Evolutionary conservation across 495 filamentous ascomycete species (phyloP).

Genomic region (Aspergillus steynii): DNA sequence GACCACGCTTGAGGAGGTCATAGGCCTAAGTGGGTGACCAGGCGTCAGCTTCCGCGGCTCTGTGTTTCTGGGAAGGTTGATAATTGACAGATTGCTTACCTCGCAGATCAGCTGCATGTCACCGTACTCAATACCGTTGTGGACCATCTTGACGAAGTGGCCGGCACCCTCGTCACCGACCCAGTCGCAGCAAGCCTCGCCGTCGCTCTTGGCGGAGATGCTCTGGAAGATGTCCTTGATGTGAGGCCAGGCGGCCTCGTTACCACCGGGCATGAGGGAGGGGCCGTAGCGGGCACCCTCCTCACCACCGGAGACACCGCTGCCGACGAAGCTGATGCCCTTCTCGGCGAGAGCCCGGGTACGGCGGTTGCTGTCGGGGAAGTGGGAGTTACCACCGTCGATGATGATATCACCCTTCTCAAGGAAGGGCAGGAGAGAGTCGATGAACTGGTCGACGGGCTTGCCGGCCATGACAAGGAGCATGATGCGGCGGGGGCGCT

Average conservation of each 20-base stretch:
- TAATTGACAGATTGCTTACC: conserved; percentile 47
- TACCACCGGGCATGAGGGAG: conserved; percentile 97
- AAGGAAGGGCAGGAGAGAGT: conserved; percentile 84
- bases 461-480: conserved; percentile 97
- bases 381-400: conserved; percentile 99
- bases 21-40: conserved; percentile 70
- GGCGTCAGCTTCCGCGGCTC: neutral
- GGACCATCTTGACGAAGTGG: conserved; percentile 99
- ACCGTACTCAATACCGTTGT: conserved; percentile 99
- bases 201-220: conserved; percentile 95
- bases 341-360: conserved; percentile 80
- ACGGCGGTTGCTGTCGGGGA: conserved; percentile 96
- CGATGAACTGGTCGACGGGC: conserved; percentile 98
- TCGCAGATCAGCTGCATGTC: conserved; percentile 99
- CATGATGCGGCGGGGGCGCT: conserved; percentile 95
- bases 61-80: neutral
- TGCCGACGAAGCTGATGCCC: conserved; percentile 93
- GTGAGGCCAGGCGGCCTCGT: conserved; percentile 96
- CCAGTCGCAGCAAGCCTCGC: conserved; percentile 98
- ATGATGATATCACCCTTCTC: conserved; percentile 98
- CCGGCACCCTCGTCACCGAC: conserved; percentile 98
- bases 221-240: conserved; percentile 99
- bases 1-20: conserved; percentile 97
- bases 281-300: conserved; percentile 97
- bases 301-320: conserved; percentile 98